Conservation (phyloP, 768 basidiomycete species). For the Galerina marginata region DNA sequence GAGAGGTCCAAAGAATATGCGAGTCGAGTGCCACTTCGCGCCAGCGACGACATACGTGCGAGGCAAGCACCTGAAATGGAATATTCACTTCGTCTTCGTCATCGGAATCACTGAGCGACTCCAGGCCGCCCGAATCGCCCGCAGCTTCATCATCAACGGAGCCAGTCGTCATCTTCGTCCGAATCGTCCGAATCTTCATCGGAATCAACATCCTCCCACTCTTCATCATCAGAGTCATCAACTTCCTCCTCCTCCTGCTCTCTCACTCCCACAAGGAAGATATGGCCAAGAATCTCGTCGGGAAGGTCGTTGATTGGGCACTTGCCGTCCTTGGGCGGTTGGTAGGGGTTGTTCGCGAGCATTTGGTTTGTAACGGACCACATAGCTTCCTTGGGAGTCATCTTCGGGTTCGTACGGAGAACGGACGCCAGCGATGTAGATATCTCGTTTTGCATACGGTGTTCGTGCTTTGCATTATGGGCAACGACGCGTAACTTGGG, state of each 20-base stretch:
- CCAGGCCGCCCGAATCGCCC: background rate
- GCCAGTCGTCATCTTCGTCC: background rate
- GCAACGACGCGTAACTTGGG: conserved; percentile 25
- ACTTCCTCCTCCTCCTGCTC: conserved; percentile 42
- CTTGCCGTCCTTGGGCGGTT: conserved; percentile 45
- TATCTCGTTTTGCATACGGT: conserved; percentile 31
- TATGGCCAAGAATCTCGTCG: conserved; percentile 59
- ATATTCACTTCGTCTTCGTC: conserved; percentile 20
- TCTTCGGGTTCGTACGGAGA: conserved; percentile 31
- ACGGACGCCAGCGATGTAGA: conserved; percentile 27
- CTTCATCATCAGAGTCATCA: conserved; percentile 35
- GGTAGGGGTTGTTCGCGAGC: conserved; percentile 52
- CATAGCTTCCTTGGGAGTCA: conserved; percentile 37
- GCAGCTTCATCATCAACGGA: conserved; percentile 7
- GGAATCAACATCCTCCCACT: conserved; percentile 21
- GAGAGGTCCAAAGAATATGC: conserved; percentile 59
- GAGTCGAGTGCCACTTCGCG: conserved; percentile 56
- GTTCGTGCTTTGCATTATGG: conserved; percentile 24
- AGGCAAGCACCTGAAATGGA: conserved; percentile 59
- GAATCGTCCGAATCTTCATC: conserved; percentile 14
- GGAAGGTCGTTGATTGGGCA: conserved; percentile 61
- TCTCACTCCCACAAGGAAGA: conserved; percentile 55
- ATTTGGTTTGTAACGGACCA: conserved; percentile 38
- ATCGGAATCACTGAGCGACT: conserved; percentile 7
- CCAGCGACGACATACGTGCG: conserved; percentile 69